Conservation (phyloP, 345 rosid species). For the Arabidopsis arenosa region DNA sequence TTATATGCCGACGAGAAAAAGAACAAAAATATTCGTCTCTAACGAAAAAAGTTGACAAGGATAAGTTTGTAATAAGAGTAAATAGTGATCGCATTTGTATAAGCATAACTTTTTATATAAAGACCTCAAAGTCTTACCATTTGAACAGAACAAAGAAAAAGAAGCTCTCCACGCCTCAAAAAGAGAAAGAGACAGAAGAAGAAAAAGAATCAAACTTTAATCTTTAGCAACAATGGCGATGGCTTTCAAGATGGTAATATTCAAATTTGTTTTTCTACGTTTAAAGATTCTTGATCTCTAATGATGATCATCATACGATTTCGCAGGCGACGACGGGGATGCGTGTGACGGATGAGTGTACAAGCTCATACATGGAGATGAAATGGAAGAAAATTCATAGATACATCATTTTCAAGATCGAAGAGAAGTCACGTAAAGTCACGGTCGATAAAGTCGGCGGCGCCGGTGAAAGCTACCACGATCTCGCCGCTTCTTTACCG, state of each 20-base stretch:
- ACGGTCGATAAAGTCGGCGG: slow-evolving; percentile 92
- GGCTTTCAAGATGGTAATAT: slow-evolving; percentile 95
- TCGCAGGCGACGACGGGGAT: slow-evolving; percentile 89
- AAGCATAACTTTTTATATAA: slow-evolving; percentile 54
- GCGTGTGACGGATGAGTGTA: slow-evolving; percentile 92
- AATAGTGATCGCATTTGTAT: slow-evolving; percentile 47
- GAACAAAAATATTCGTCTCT: slow-evolving; percentile 3
- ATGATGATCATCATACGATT: slow-evolving; percentile 5
- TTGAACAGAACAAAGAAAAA: not conserved
- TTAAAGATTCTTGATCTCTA: not conserved
- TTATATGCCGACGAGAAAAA: slow-evolving; percentile 9
- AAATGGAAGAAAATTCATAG: slow-evolving; percentile 91
- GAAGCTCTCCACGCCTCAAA: slow-evolving; percentile 13
- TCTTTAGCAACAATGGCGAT: slow-evolving; percentile 73
- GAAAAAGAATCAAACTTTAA: slow-evolving; percentile 16
- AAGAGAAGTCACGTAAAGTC: slow-evolving; percentile 80
- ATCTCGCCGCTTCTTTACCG: slow-evolving; percentile 79
- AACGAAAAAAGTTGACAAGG: slow-evolving; percentile 13
- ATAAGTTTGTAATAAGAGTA: slow-evolving; percentile 43
- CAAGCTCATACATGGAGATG: slow-evolving; percentile 89
- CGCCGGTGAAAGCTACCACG: slow-evolving; percentile 79
- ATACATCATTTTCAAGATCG: slow-evolving; percentile 93
- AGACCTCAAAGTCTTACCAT: slow-evolving; percentile 29
- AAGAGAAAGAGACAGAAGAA: slow-evolving; percentile 1
- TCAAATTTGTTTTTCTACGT: not conserved